Conservation (phyloP, 768 basidiomycete species). For the Trametes punicea region DNA sequence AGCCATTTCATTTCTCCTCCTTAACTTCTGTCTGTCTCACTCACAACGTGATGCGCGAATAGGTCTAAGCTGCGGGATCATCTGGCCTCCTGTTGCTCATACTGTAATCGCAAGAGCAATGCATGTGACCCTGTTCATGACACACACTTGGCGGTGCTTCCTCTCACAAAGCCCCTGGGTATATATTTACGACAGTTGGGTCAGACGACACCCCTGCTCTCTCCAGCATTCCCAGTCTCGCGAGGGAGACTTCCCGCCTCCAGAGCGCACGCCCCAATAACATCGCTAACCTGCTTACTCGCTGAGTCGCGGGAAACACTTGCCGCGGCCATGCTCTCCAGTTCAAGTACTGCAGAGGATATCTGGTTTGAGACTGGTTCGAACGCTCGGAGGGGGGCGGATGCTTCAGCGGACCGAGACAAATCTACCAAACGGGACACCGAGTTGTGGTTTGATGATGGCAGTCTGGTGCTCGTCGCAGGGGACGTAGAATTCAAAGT, state of each 20-base stretch:
- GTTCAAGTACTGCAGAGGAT: background rate
- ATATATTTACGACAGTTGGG: background rate
- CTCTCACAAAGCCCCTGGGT: background rate
- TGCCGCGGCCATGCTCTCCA: slow-evolving; percentile 1
- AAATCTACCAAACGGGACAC: background rate
- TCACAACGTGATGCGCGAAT: background rate
- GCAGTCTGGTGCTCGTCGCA: slow-evolving; percentile 14
- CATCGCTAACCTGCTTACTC: too few species aligned
- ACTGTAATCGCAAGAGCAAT: background rate
- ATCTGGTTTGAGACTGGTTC: background rate
- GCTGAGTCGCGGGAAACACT: background rate
- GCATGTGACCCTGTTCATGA: slow-evolving; percentile 13
- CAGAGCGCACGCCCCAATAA: background rate
- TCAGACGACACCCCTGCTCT: background rate
- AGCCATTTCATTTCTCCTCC: background rate
- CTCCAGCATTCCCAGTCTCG: background rate
- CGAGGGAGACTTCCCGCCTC: background rate
- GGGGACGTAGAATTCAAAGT: slow-evolving; percentile 16
- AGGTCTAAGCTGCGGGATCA: slow-evolving; percentile 3
- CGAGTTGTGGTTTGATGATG: slow-evolving; percentile 22
- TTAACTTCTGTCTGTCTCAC: background rate
- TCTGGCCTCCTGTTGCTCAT: slow-evolving; percentile 13
- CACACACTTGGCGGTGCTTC: slow-evolving; percentile 9
- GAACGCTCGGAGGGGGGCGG: background rate
- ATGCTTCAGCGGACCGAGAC: background rate